Conservation (phyloP, 192 early-diverging fungal genomes). For the Coemansia sp. region DNA sequence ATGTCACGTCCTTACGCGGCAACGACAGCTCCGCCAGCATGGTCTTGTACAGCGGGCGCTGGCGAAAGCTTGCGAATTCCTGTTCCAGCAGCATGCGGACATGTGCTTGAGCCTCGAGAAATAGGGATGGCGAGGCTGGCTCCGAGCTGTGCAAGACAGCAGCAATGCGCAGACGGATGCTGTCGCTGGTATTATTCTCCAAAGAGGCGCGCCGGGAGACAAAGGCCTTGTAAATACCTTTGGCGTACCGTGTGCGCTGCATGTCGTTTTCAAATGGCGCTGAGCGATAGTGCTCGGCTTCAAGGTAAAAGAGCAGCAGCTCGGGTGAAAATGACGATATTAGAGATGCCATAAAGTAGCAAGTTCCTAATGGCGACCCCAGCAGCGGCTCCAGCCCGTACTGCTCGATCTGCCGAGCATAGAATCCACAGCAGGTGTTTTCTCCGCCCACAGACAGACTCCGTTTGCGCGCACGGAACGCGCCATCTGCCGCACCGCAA, state of each 20-base stretch:
- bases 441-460: slow-evolving; percentile 53
- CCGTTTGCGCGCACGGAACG: slow-evolving; percentile 47
- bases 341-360: slow-evolving; percentile 46
- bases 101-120: slow-evolving; percentile 44
- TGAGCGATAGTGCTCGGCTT: slow-evolving; percentile 45
- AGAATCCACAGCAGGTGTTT: slow-evolving; percentile 35
- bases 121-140: slow-evolving; percentile 18
- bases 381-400: slow-evolving; percentile 49
- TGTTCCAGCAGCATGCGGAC: slow-evolving; percentile 36
- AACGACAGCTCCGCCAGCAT: slow-evolving; percentile 44
- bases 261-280: slow-evolving; percentile 21
- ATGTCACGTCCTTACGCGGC: slow-evolving; percentile 19
- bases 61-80: slow-evolving; percentile 43
- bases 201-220: slow-evolving; percentile 42
- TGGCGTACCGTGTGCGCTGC: slow-evolving; percentile 45
- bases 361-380: slow-evolving; percentile 41
- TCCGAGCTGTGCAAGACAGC: slow-evolving; percentile 18
- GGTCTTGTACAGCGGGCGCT: slow-evolving; percentile 35
- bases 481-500: not conserved
- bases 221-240: slow-evolving; percentile 50
- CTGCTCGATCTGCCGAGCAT: slow-evolving; percentile 48
- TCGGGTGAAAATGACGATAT: slow-evolving; percentile 39
- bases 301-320: slow-evolving; percentile 41
- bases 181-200: slow-evolving; percentile 51
- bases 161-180: slow-evolving; percentile 30